phyloP scores from a whole-genome alignment of 257 asterid species.

The Solanum ossicruentum region DNA sequence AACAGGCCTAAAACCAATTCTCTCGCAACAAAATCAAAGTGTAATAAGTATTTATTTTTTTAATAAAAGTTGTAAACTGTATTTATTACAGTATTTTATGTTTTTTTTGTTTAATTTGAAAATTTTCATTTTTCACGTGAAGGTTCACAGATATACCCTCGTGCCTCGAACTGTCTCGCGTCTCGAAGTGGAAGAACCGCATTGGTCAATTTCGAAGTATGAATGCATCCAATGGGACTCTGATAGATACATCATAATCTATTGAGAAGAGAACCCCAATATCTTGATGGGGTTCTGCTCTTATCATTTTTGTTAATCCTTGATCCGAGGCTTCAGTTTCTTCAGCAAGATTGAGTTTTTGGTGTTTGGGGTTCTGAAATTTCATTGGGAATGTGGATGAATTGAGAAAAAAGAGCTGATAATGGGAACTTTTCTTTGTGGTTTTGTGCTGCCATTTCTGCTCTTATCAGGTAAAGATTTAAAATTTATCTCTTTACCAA shows the following conservation, averaged over 20 bases:
- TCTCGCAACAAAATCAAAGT: background rate
- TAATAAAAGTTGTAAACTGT: too few relatives aligned
- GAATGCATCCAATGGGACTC: background rate
- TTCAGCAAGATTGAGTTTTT: background rate
- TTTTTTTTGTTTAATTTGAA: too few relatives aligned
- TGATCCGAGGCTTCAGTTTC: background rate
- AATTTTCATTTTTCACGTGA: background rate
- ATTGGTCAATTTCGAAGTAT: background rate
- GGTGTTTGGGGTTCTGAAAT: background rate
- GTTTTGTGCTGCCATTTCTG: conserved; percentile 64
- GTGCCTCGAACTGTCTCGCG: background rate
- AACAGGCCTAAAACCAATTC: background rate
- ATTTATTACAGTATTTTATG: too few relatives aligned
- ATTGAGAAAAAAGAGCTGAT: conserved; percentile 15
- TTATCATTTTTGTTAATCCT: background rate
- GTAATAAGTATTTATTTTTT: background rate
- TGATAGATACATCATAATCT: background rate
- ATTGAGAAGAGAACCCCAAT: background rate
- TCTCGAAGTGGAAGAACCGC: background rate
- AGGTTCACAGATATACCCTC: background rate
- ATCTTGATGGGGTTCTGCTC: background rate
- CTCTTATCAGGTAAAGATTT: conserved; percentile 42
- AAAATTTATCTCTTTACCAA: background rate
- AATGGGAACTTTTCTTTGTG: conserved; percentile 56
- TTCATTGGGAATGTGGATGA: conserved; percentile 14